phyloP scores from a whole-genome alignment of 441 rosid genomes.

The Adansonia rubrostipa region DNA sequence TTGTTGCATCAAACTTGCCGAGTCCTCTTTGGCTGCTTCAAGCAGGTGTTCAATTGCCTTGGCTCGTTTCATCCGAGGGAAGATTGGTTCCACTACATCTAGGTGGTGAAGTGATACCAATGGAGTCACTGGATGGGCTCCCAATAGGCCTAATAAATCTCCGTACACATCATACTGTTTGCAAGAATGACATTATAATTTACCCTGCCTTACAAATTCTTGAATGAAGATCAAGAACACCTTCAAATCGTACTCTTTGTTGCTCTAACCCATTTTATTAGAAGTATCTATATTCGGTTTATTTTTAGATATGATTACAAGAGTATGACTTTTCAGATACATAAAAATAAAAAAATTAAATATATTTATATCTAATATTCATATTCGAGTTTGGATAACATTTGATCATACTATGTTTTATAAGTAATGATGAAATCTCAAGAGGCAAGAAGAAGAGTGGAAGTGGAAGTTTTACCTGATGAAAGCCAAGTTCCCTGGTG shows the following conservation, averaged over 20 bases:
- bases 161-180: slow-evolving; percentile 88
- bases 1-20: slow-evolving; percentile 82
- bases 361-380: not conserved
- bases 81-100: slow-evolving; percentile 75
- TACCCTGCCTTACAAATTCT: not conserved
- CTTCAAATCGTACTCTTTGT: not conserved
- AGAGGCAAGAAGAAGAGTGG: not conserved
- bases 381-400: too few species aligned
- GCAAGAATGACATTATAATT: not conserved
- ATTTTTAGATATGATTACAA: too few species aligned
- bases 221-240: not conserved
- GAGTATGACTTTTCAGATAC: too few species aligned
- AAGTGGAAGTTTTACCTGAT: slow-evolving; percentile 58
- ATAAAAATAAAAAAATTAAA: too few species aligned
- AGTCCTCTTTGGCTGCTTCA: slow-evolving; percentile 58
- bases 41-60: slow-evolving; percentile 63
- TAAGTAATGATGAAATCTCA: not conserved
- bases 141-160: slow-evolving; percentile 69
- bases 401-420: too few species aligned
- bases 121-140: slow-evolving; percentile 80
- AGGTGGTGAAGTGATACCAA: slow-evolving; percentile 77
- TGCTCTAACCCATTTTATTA: too few species aligned
- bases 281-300: too few species aligned
- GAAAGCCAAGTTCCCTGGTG: slow-evolving; percentile 81
- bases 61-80: slow-evolving; percentile 59